phyloP scores from a whole-genome alignment of 805 yeast species.

The Candida tibetensis region DNA sequence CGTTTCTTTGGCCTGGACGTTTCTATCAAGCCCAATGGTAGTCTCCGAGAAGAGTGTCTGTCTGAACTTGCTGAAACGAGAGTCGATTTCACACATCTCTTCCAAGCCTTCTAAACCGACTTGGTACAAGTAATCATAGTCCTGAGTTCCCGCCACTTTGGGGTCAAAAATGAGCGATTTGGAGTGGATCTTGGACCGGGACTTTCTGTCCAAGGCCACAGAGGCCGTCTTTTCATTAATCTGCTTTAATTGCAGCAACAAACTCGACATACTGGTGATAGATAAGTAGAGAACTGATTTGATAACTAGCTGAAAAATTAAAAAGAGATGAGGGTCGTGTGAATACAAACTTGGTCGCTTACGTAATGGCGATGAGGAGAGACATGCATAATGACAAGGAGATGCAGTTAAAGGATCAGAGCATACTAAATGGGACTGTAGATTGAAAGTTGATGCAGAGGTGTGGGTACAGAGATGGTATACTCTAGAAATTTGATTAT shows the following conservation, averaged over 20 bases:
- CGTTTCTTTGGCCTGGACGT: constrained; percentile 76
- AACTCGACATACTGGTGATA: constrained; percentile 43
- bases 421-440: no score
- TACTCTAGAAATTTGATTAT: no score
- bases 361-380: no score
- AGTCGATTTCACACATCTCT: constrained; percentile 68
- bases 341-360: no score
- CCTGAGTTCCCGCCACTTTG: constrained; percentile 90
- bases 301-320: neutral
- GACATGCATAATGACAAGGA: no score
- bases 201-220: constrained; percentile 80
- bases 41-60: constrained; percentile 79
- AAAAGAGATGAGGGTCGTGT: neutral
- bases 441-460: no score
- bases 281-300: no score
- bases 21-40: constrained; percentile 75
- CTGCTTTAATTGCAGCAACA: constrained; percentile 78
- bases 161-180: constrained; percentile 85
- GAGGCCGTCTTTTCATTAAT: constrained; percentile 65
- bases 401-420: no score
- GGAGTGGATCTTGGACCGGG: constrained; percentile 81
- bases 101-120: constrained; percentile 73
- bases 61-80: constrained; percentile 68
- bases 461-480: no score
- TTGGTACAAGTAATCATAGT: constrained; percentile 75